Evolutionary conservation across 352 stramenopile species (phyloP).

Genomic region (Phytophthora syringae): DNA sequence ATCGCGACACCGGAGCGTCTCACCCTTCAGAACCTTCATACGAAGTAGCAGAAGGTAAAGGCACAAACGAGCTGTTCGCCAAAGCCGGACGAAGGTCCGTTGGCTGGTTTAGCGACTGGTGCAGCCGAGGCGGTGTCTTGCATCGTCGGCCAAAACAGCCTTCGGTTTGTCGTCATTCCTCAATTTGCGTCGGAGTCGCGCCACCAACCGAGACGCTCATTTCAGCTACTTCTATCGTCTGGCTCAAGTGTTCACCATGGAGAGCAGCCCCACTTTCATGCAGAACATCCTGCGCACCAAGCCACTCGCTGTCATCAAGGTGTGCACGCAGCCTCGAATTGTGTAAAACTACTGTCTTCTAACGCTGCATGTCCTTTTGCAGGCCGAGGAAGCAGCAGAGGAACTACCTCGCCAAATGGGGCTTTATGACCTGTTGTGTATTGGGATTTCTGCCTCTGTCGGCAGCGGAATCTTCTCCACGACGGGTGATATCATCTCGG

Average conservation of each 20-base stretch:
- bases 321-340: conserved; percentile 3
- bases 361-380: too few species aligned
- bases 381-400: conserved; percentile 68
- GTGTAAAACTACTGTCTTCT: too few species aligned
- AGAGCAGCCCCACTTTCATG: conserved; percentile 51
- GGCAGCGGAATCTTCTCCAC: conserved; percentile 92
- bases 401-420: conserved; percentile 73
- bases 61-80: conserved; percentile 12
- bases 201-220: conserved; percentile 6
- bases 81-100: conserved; percentile 27
- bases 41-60: conserved; percentile 28
- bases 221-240: neutral
- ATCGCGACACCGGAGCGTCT: conserved; percentile 14
- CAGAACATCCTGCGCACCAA: conserved; percentile 74
- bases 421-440: conserved; percentile 91
- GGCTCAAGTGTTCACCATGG: conserved; percentile 24
- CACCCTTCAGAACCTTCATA: conserved; percentile 6
- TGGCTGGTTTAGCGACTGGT: conserved; percentile 34
- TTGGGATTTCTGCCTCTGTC: conserved; percentile 93
- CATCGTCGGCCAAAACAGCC: neutral
- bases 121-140: conserved; percentile 2
- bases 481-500: conserved; percentile 78
- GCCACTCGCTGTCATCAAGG: conserved; percentile 72
- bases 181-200: conserved; percentile 14
- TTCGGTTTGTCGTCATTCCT: conserved; percentile 20